Evolutionary conservation across 805 yeast genomes (phyloP), one percentile per base, ranked within the genome.

Genomic region (Lipomyces starkeyi): DNA sequence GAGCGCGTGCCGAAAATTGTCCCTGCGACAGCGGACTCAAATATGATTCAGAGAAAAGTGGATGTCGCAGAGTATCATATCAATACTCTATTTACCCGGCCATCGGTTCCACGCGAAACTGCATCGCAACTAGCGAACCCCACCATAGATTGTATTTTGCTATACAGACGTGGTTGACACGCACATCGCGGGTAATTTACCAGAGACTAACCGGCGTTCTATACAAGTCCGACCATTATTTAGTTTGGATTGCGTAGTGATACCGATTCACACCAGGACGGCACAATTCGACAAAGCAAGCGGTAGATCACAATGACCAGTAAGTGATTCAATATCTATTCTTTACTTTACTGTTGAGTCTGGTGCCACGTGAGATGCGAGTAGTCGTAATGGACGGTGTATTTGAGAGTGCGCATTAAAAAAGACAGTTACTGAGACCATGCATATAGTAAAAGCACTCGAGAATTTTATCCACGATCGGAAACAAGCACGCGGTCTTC

Each of bases 401-500:
- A 43, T 43, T 43, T 43, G 8, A 17, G 17, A 7, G 37, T 17
- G 58, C 20, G 9, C 37, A 34, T 20, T 6, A 27, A 53, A 17
- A 3, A 6, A 43, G 22, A 43, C n/a, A 7, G 22, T 43, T 17
- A 17, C 49, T 43, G 14, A 37, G 22, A 58, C 32, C 27, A 3
- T 27, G 52, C 11, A n/a, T 43, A 17, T 25, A 69, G 72, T 68
- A 49, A 60, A 59, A 58, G 13, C 69, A 4, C 47, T 68, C 17
- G 69, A 70, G 4, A 47, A 27, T 14, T 88, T 83, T 76, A 81
- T 89, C 57, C 86, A 87, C 73, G 97, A 91, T 72, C 84, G 89
- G 68, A 85, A 88, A 67, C 79, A 89, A 58, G 88, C 87, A 59
- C 82, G 84, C 61, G 82, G 87, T 22, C 80, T 85, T 70, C 88